phyloP scores from a whole-genome alignment of 805 yeast genomes.

The Wickerhamiella slavikovae region DNA sequence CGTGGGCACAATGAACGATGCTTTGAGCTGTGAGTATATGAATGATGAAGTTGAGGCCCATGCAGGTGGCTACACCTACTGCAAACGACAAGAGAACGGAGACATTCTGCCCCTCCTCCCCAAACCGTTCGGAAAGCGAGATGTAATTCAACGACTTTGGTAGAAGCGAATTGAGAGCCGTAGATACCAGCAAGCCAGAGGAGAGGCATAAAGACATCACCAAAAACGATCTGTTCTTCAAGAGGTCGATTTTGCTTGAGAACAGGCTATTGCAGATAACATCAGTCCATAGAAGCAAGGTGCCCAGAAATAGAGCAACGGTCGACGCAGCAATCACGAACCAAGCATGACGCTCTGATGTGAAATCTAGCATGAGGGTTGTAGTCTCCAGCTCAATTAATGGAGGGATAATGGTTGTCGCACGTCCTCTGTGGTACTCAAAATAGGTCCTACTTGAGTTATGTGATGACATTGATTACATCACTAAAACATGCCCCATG shows the following conservation, averaged over 20 bases:
- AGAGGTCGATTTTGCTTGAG: constrained; percentile 31
- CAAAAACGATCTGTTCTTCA: constrained; percentile 41
- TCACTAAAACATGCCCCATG: too few relatives aligned
- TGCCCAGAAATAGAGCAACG: constrained; percentile 50
- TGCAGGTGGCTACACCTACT: constrained; percentile 41
- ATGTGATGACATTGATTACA: too few relatives aligned
- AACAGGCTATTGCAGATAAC: constrained; percentile 27
- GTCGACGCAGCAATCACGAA: constrained; percentile 43
- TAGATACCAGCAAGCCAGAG: constrained; percentile 61
- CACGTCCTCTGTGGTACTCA: too few relatives aligned
- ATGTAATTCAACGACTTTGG: constrained; percentile 43
- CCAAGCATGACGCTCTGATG: constrained; percentile 35
- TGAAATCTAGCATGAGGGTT: constrained; percentile 16
- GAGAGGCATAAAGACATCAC: constrained; percentile 58
- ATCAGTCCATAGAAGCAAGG: constrained; percentile 43
- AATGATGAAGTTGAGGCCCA: constrained; percentile 38
- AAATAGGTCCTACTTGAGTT: too few relatives aligned
- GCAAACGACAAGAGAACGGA: constrained; percentile 27
- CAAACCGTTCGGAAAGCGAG: constrained; percentile 13
- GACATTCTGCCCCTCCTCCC: constrained; percentile 14
- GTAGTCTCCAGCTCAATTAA: too few relatives aligned
- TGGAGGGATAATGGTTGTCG: neutral
- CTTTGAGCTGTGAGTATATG: constrained; percentile 64
- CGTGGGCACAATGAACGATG: constrained; percentile 71
- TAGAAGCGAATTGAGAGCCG: constrained; percentile 56